A percentile compares a stretch with the other conserved stretches of the same genome.
These are phyloP conservation scores for Colletotrichum musicola DNA, from an alignment of 2,329 filamentous ascomycete species.

Conservation along the genomic window DNA sequence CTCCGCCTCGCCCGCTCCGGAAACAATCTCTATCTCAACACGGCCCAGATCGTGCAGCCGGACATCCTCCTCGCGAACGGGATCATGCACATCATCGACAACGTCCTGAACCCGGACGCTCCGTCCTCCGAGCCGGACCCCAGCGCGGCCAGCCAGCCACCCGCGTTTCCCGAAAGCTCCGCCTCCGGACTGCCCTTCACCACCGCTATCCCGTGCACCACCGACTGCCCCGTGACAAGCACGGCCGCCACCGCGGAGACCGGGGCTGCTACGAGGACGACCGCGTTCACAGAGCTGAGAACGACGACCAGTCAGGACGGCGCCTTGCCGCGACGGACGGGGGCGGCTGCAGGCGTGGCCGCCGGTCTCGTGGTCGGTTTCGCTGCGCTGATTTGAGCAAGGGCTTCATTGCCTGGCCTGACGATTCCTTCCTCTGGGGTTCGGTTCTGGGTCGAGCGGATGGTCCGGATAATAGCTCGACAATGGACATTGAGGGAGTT, in stretches of 20 bases:
- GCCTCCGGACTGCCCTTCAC: slow-evolving; percentile 52
- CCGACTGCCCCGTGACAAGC: slow-evolving; percentile 52
- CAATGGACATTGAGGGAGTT: too few species aligned
- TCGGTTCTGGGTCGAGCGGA: too few species aligned
- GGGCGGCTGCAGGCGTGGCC: slow-evolving; percentile 18
- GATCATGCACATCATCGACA: slow-evolving; percentile 70
- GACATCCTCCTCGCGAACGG: slow-evolving; percentile 70
- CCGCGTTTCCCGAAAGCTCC: slow-evolving; percentile 46
- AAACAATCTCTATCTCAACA: slow-evolving; percentile 64
- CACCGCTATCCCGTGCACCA: slow-evolving; percentile 57
- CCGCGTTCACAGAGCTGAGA: slow-evolving; percentile 44
- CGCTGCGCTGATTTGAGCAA: slow-evolving; percentile 16
- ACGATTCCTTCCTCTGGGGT: too few species aligned
- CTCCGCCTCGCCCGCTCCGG: slow-evolving; percentile 56
- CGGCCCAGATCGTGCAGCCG: slow-evolving; percentile 64
- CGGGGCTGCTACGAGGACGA: slow-evolving; percentile 39
- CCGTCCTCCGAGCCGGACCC: slow-evolving; percentile 52
- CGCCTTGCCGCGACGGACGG: slow-evolving; percentile 23
- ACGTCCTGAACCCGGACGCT: slow-evolving; percentile 60
- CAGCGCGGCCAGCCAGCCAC: slow-evolving; percentile 48
- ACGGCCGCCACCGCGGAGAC: slow-evolving; percentile 41
- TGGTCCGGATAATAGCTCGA: too few species aligned
- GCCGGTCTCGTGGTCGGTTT: slow-evolving; percentile 18
- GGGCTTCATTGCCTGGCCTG: too few species aligned
- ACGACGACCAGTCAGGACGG: slow-evolving; percentile 40